Conservation (phyloP, 2,329 filamentous ascomycete genomes). For the Calonectria honghensis region DNA sequence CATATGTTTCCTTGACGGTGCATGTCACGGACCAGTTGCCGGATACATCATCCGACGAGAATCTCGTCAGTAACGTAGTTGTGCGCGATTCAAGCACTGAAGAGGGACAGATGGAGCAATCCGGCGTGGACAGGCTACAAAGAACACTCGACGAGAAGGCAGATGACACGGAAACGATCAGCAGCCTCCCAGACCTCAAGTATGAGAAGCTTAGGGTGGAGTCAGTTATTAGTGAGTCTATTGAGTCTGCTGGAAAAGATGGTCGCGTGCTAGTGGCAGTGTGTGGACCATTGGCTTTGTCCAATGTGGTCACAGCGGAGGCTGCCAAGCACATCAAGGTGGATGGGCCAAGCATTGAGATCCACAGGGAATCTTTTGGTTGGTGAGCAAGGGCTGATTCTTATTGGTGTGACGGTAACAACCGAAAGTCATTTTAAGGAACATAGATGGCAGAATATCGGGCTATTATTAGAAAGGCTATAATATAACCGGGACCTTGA, state of each 20-base stretch:
- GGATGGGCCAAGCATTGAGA: constrained; percentile 15
- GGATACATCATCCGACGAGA: constrained; percentile 7
- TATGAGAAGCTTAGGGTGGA: constrained; percentile 9
- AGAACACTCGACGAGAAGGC: not conserved
- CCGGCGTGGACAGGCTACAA: not conserved
- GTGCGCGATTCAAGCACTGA: not conserved
- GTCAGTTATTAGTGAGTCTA: not conserved
- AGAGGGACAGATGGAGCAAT: not conserved
- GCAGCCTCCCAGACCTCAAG: not conserved
- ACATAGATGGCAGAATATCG: not conserved
- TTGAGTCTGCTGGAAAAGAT: constrained; percentile 11
- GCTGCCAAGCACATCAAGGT: constrained; percentile 6
- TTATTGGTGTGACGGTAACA: no score
- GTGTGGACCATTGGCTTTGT: not conserved
- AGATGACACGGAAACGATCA: not conserved
- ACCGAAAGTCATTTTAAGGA: no score
- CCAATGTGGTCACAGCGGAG: not conserved
- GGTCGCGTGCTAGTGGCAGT: constrained; percentile 2
- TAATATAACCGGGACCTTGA: not conserved
- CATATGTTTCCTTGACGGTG: constrained; percentile 5
- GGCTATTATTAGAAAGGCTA: not conserved
- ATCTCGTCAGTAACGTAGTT: not conserved
- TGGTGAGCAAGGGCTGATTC: not conserved
- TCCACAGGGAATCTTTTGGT: constrained; percentile 12
- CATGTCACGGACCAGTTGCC: constrained; percentile 16